Evolutionary conservation across 2,329 filamentous ascomycete genomes (phyloP).

Genomic region (Calonectria naviculata): DNA sequence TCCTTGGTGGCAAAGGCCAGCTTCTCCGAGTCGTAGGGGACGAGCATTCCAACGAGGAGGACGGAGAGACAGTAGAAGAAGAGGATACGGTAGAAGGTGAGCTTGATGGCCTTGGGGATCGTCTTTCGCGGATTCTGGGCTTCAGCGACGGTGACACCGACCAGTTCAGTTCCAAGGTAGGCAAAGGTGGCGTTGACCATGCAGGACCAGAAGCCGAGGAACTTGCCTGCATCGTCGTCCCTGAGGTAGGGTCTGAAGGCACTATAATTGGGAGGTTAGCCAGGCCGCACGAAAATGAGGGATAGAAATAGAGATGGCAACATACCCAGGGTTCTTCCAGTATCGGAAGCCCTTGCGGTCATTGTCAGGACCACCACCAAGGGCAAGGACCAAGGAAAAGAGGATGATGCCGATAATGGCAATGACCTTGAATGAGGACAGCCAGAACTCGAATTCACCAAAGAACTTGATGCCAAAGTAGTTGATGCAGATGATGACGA

Average conservation of each 20-base stretch:
- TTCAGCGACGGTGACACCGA: slow-evolving; percentile 83
- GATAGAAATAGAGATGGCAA: background rate
- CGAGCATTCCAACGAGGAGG: slow-evolving; percentile 79
- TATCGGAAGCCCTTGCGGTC: slow-evolving; percentile 74
- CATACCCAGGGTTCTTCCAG: slow-evolving; percentile 67
- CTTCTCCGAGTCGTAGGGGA: slow-evolving; percentile 74
- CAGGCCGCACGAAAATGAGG: rapidly evolving
- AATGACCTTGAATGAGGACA: slow-evolving; percentile 75
- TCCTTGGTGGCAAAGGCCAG: slow-evolving; percentile 68
- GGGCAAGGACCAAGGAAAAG: slow-evolving; percentile 70
- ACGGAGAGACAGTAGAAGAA: slow-evolving; percentile 83
- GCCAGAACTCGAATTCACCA: slow-evolving; percentile 73
- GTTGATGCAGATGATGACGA: slow-evolving; percentile 73
- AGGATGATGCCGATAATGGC: slow-evolving; percentile 75
- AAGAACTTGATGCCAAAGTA: slow-evolving; percentile 77
- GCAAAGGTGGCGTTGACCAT: slow-evolving; percentile 84
- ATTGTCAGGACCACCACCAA: slow-evolving; percentile 73
- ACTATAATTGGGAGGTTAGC: slow-evolving; percentile 40
- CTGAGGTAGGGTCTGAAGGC: slow-evolving; percentile 47
- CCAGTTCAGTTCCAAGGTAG: slow-evolving; percentile 80
- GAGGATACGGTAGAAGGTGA: slow-evolving; percentile 85
- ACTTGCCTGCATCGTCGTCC: slow-evolving; percentile 55
- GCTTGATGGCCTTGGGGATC: slow-evolving; percentile 81
- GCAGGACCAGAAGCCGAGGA: slow-evolving; percentile 75
- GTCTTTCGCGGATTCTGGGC: slow-evolving; percentile 83